phyloP scores from a whole-genome alignment of 495 filamentous ascomycete genomes.

The Penicillium argentinense region DNA sequence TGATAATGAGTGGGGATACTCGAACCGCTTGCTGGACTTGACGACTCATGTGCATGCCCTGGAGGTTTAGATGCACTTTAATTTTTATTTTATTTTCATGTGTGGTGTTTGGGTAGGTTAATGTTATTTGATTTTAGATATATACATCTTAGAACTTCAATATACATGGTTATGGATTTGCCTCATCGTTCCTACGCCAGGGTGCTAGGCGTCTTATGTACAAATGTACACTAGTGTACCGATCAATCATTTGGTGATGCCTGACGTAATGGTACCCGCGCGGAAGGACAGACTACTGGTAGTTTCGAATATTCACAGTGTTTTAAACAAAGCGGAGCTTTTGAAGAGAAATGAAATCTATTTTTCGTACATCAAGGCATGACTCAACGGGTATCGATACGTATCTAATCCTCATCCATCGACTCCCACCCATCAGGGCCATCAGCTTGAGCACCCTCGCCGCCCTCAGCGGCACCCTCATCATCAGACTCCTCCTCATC shows the following conservation, averaged over 20 bases:
- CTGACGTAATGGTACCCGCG: too few species aligned
- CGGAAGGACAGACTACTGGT: too few species aligned
- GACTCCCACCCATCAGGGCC: constrained; percentile 73
- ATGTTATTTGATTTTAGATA: too few species aligned
- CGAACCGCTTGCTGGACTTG: constrained; percentile 35
- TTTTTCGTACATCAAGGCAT: constrained; percentile 24
- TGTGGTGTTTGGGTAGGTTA: neutral
- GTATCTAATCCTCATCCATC: constrained; percentile 77
- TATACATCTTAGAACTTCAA: neutral
- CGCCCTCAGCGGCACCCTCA: constrained; percentile 59
- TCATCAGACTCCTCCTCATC: constrained; percentile 65
- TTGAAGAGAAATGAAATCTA: constrained; percentile 21
- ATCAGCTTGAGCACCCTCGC: constrained; percentile 39
- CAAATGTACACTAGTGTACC: too few species aligned
- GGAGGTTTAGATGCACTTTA: constrained; percentile 4
- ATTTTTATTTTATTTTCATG: neutral
- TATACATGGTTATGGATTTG: too few species aligned
- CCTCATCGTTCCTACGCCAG: too few species aligned
- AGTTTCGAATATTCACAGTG: too few species aligned
- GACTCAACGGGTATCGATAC: constrained; percentile 24
- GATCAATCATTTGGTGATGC: too few species aligned
- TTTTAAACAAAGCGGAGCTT: neutral
- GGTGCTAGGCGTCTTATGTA: too few species aligned
- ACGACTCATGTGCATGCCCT: constrained; percentile 24
- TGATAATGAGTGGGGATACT: constrained; percentile 41